phyloP scores from a whole-genome alignment of 1,139 yeast species.

The Hanseniaspora sp. region DNA sequence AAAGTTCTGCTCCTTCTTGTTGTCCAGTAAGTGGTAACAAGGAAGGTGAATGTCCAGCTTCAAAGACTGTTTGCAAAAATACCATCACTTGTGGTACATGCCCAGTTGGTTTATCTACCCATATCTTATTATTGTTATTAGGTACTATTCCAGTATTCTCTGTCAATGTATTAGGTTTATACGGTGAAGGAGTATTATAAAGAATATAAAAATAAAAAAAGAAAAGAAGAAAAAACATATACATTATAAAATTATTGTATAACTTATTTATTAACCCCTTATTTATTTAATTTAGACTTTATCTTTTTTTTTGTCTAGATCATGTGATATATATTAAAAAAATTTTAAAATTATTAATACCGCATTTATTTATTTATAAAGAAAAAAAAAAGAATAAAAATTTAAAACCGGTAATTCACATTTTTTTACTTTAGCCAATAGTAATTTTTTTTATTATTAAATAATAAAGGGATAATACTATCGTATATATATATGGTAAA shows the following conservation, averaged over 20 bases:
- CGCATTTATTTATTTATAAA: not conserved
- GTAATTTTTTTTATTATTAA: no score
- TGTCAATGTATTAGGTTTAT: slow-evolving; percentile 26
- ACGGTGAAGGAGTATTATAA: slow-evolving; percentile 25
- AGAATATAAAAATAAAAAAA: no score
- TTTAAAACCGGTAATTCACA: no score
- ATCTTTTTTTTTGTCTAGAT: no score
- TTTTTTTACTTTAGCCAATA: no score
- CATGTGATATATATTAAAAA: not conserved
- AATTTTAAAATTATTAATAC: no score
- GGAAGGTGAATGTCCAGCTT: slow-evolving; percentile 10
- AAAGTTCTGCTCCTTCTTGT: not conserved
- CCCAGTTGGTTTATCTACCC: slow-evolving; percentile 18
- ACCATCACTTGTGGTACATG: slow-evolving; percentile 17
- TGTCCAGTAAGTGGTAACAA: slow-evolving; percentile 9
- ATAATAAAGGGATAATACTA: no score
- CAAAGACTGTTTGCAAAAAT: not conserved
- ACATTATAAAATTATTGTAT: not conserved
- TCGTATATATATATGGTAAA: no score
- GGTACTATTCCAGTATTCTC: slow-evolving; percentile 24
- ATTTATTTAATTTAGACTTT: no score
- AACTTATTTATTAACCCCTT: not conserved
- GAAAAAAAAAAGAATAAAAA: not conserved
- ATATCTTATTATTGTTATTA: slow-evolving; percentile 20
- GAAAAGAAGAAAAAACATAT: not conserved